phyloP scores from a whole-genome alignment of 352 stramenopile genomes.

The Pythium rhizo-oryzae region DNA sequence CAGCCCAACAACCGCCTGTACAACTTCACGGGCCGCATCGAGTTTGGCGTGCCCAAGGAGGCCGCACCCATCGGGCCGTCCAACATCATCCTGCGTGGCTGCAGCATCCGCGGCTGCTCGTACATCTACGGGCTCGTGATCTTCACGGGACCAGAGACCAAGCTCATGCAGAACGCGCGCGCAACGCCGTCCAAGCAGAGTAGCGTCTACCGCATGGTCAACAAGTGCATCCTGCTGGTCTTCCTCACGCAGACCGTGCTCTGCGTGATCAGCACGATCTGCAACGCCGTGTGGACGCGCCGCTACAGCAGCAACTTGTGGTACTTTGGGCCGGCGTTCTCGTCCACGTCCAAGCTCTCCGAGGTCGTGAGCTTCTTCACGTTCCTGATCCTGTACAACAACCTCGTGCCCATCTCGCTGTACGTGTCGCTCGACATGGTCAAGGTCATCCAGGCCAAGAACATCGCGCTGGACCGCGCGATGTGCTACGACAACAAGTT shows the following conservation, averaged over 20 bases:
- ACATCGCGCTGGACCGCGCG: slow-evolving; percentile 58
- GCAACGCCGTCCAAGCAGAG: slow-evolving; percentile 72
- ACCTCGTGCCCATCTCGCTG: slow-evolving; percentile 97
- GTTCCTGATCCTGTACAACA: slow-evolving; percentile 97
- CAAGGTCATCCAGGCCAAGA: slow-evolving; percentile 83
- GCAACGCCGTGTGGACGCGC: slow-evolving; percentile 48
- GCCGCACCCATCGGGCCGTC: slow-evolving; percentile 47
- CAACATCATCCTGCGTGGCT: slow-evolving; percentile 90
- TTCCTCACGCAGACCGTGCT: slow-evolving; percentile 64
- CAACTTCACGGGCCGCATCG: slow-evolving; percentile 66
- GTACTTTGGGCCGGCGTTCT: slow-evolving; percentile 46
- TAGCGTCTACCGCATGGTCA: slow-evolving; percentile 72
- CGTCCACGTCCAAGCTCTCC: slow-evolving; percentile 14
- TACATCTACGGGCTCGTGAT: slow-evolving; percentile 80
- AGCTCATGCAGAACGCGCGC: slow-evolving; percentile 80
- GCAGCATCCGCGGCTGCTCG: slow-evolving; percentile 55
- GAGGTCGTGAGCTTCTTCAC: slow-evolving; percentile 89
- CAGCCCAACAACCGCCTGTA: slow-evolving; percentile 81
- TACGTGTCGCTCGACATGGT: slow-evolving; percentile 97
- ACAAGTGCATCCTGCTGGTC: slow-evolving; percentile 69
- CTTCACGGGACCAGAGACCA: slow-evolving; percentile 91
- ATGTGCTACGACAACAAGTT: slow-evolving; percentile 89
- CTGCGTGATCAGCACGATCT: slow-evolving; percentile 70
- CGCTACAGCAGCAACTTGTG: slow-evolving; percentile 43
- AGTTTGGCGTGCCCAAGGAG: slow-evolving; percentile 37